phyloP scores from a whole-genome alignment of 2,329 filamentous ascomycete species.

The Colletotrichum karsti region DNA sequence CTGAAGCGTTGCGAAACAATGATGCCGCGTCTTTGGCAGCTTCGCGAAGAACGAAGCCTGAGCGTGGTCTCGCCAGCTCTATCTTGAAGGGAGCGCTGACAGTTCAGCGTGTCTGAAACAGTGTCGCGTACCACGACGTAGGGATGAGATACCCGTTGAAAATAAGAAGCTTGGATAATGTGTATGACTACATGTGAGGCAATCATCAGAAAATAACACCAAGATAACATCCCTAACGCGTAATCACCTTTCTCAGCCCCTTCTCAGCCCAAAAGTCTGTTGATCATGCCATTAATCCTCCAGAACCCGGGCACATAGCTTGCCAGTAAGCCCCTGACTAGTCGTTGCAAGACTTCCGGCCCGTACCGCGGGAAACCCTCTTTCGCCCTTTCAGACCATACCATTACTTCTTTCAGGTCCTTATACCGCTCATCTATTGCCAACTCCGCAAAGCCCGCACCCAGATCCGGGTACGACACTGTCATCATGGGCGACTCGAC shows the following conservation, averaged over 20 bases:
- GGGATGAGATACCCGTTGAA: neutral
- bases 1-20: neutral
- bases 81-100: neutral
- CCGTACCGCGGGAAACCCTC: constrained; percentile 5
- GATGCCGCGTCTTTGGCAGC: constrained; percentile 8
- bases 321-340: constrained; percentile 8
- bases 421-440: neutral
- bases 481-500: neutral
- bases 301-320: constrained; percentile 15
- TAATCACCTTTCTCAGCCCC: neutral
- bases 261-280: neutral
- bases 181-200: neutral
- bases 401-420: neutral
- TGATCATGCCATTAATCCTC: neutral
- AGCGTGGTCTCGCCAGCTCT: neutral
- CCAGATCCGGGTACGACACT: constrained; percentile 12
- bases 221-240: too few relatives aligned
- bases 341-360: neutral
- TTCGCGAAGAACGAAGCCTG: neutral
- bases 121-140: neutral
- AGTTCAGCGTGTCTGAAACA: constrained; percentile 2
- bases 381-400: neutral
- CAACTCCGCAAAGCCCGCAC: constrained; percentile 17
- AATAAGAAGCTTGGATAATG: neutral
- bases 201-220: too few relatives aligned